phyloP scores from a whole-genome alignment of 2,329 filamentous ascomycete genomes.

The Xylaria polymorpha region DNA sequence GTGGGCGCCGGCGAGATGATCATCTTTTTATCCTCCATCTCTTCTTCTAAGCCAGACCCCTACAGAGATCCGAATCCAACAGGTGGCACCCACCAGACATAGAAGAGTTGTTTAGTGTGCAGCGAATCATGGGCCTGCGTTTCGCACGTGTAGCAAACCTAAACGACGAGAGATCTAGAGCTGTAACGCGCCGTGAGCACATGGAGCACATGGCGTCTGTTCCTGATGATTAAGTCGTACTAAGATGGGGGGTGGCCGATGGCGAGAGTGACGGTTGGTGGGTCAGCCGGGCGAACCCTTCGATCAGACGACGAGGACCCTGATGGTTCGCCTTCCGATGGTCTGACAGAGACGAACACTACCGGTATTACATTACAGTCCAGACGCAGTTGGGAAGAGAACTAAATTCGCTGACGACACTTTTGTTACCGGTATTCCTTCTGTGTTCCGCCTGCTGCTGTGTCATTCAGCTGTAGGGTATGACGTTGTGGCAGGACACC shows the following conservation, averaged over 20 bases:
- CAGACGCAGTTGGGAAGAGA: not conserved
- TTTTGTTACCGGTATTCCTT: too few relatives aligned
- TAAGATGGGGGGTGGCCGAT: conserved; percentile 3
- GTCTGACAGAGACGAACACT: too few relatives aligned
- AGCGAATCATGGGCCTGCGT: conserved; percentile 45
- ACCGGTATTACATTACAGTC: too few relatives aligned
- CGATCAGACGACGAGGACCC: conserved; percentile 30
- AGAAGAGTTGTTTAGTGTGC: conserved; percentile 29
- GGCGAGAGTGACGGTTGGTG: conserved; percentile 12
- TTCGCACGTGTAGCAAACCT: conserved; percentile 45
- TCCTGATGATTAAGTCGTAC: conserved; percentile 11
- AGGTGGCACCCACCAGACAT: conserved; percentile 33
- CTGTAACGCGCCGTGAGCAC: conserved; percentile 22
- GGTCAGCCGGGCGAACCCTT: conserved; percentile 26
- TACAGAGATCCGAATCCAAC: not conserved
- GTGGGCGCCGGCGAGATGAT: conserved; percentile 19
- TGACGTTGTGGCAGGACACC: conserved; percentile 18
- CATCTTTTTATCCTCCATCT: not conserved
- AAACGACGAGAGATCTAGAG: conserved; percentile 18
- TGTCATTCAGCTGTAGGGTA: conserved; percentile 6
- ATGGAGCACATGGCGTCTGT: conserved; percentile 35
- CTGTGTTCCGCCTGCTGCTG: too few relatives aligned
- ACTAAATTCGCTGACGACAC: not conserved
- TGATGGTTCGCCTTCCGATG: not conserved
- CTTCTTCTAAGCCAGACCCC: not conserved